A percentile compares a stretch with the other conserved stretches of the same genome.
These are phyloP conservation scores for Amphicarpaea edgeworthii DNA, from an alignment of 306 rosid species.

Conservation along the genomic window DNA sequence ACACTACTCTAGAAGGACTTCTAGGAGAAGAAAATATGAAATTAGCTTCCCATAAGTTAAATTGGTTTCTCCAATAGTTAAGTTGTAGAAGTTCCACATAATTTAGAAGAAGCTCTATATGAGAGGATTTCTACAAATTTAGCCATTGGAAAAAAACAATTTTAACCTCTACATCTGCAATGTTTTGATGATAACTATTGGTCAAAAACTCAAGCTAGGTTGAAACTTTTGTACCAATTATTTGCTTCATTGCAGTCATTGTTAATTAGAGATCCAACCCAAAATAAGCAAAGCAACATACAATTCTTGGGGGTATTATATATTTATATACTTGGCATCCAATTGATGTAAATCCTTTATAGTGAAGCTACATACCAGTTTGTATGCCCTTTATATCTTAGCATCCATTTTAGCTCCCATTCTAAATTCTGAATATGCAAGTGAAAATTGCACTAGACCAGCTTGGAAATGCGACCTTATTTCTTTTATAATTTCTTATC, in stretches of 20 bases:
- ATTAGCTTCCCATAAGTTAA: too few species aligned
- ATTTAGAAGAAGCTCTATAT: too few species aligned
- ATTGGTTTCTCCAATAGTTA: too few species aligned
- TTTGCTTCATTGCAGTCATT: neutral
- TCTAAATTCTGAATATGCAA: neutral
- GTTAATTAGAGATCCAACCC: slow-evolving; percentile 17
- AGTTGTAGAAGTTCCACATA: too few species aligned
- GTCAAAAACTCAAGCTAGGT: slow-evolving; percentile 3
- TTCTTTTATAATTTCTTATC: neutral
- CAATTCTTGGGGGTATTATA: neutral
- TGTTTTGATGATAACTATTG: neutral
- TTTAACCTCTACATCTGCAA: too few species aligned
- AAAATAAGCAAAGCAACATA: slow-evolving; percentile 2
- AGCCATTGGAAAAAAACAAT: too few species aligned
- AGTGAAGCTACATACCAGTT: neutral
- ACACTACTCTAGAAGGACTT: too few species aligned
- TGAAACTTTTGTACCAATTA: too few species aligned
- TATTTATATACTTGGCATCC: slow-evolving; percentile 9
- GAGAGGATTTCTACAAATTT: too few species aligned
- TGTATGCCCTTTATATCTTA: slow-evolving; percentile 5
- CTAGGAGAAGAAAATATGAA: too few species aligned
- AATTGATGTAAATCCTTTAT: slow-evolving; percentile 20
- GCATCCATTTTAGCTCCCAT: slow-evolving; percentile 1
- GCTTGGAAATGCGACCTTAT: slow-evolving; percentile 16
- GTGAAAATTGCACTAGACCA: neutral